Evolutionary conservation across 768 basidiomycete species (phyloP).

Genomic region (Serendipita indica): DNA sequence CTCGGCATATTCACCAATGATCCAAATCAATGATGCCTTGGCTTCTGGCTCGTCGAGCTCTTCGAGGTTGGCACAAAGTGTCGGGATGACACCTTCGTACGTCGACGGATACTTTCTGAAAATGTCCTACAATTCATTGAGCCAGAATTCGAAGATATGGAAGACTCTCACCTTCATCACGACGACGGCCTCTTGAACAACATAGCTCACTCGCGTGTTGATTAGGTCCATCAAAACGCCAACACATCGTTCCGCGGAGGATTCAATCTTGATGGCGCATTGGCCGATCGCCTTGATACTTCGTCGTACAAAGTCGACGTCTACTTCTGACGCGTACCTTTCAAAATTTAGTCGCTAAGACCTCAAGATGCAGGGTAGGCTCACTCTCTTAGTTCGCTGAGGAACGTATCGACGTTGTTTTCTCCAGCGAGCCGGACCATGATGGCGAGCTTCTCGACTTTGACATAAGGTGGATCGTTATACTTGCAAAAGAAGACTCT

Average conservation of each 20-base stretch:
- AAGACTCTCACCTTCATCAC: slow-evolving; percentile 75
- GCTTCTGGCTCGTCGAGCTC: slow-evolving; percentile 97
- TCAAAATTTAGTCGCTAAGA: slow-evolving; percentile 11
- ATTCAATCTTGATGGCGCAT: slow-evolving; percentile 88
- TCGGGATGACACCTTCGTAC: slow-evolving; percentile 95
- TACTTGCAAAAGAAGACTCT: slow-evolving; percentile 99
- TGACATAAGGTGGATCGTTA: slow-evolving; percentile 98
- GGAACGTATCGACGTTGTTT: slow-evolving; percentile 81
- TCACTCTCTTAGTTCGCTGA: slow-evolving; percentile 93
- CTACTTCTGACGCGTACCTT: slow-evolving; percentile 93
- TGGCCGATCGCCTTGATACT: slow-evolving; percentile 93
- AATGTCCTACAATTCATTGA: slow-evolving; percentile 54
- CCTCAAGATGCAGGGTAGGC: slow-evolving; percentile 18
- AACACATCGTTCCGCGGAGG: slow-evolving; percentile 85
- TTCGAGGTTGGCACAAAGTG: slow-evolving; percentile 85
- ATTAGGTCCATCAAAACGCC: slow-evolving; percentile 89
- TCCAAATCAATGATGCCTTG: slow-evolving; percentile 97
- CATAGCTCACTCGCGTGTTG: slow-evolving; percentile 84
- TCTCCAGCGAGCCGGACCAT: slow-evolving; percentile 90
- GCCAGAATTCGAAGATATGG: background rate
- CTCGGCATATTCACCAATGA: slow-evolving; percentile 94
- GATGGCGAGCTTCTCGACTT: slow-evolving; percentile 95
- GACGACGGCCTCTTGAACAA: slow-evolving; percentile 95
- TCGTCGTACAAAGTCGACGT: slow-evolving; percentile 94
- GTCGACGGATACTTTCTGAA: slow-evolving; percentile 94